Percentiles rank a stretch among this genome's conserved stretches.
These are phyloP conservation scores for Diplocarpon rosae DNA, from an alignment of 2,329 filamentous ascomycete genomes.

Conservation along the genomic window DNA sequence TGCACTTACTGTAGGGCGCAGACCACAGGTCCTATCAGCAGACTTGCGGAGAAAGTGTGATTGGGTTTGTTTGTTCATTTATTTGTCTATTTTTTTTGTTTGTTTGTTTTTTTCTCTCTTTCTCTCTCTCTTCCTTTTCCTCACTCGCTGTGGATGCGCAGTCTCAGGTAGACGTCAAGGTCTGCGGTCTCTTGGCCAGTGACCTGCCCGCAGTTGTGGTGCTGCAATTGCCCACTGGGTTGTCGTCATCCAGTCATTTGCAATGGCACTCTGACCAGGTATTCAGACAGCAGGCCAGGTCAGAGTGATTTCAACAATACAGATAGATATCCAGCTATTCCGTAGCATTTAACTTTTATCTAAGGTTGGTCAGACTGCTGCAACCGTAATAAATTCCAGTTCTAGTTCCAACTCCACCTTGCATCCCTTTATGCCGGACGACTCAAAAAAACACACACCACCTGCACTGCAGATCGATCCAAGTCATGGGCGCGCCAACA, in stretches of 20 bases:
- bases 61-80: background rate
- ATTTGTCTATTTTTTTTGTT: background rate
- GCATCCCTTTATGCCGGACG: conserved; percentile 10
- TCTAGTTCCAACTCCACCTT: too few relatives aligned
- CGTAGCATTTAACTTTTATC: too few relatives aligned
- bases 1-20: conserved; percentile 23
- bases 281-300: too few relatives aligned
- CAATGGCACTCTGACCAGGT: too few relatives aligned
- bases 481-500: conserved; percentile 13
- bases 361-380: too few relatives aligned
- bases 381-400: too few relatives aligned
- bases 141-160: too few relatives aligned
- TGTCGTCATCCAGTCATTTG: conserved; percentile 15
- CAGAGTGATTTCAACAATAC: too few relatives aligned
- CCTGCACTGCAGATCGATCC: conserved; percentile 22
- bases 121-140: too few relatives aligned
- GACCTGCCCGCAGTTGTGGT: conserved; percentile 15
- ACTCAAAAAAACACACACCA: too few relatives aligned
- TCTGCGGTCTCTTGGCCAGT: conserved; percentile 16
- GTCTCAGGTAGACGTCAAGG: conserved; percentile 5
- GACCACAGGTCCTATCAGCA: conserved; percentile 18
- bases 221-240: too few relatives aligned
- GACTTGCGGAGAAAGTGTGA: conserved; percentile 10
- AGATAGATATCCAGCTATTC: too few relatives aligned
- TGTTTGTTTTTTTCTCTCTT: background rate